Base-by-base conservation (phyloP, 805 yeast species). In the Saturnispora bothae region DNA sequence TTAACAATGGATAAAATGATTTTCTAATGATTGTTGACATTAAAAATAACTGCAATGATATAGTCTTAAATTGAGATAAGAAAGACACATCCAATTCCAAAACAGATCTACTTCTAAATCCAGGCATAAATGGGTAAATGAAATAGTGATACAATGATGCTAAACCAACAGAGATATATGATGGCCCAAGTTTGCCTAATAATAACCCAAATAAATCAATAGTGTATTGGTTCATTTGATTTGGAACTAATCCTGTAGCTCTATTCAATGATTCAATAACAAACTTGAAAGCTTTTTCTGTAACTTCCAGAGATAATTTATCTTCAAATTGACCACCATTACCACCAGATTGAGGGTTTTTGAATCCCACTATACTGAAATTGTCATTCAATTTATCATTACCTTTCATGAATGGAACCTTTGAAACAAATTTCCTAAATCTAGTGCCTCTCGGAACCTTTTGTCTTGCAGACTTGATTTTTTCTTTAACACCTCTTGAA, bases 261-360 rank as follows among this genome's bases (percentile, higher is more conserved):
- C 96, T 66, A 2, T 88, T 79, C 4, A 85, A 64, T 1, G 88
- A 69, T 57, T 86, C 96, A 26, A 84, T 79, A 6, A 78, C 70
- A 14, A 82, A 71, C 46, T 76, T 78, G 29, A 85, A 61, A 40
- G 83, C 70, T 3, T 66, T 61, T 46, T 83, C 88, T 2, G 83
- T 76, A 19, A 65, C 60, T 13, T 59, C 48, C 5, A 78, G 52
- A 22, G 66, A 64, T 32, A 70, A 45, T 13, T 46, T 15, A 16
- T 27, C 22, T 21, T 40, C 44, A 4, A 37, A 41, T 18, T 42
- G 44, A 19, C 51, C 48, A 4, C 20, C 7, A 10, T 14, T 28
- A 14, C 25, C 28, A 1, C 14, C 3, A 12, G 18, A 26, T 14
- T 19, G 30, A 9, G 40, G n/a, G 13, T 34, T n/a, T 8, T 17